phyloP scores from a whole-genome alignment of 2,329 filamentous ascomycete species.

The Epicoccum nigrum region DNA sequence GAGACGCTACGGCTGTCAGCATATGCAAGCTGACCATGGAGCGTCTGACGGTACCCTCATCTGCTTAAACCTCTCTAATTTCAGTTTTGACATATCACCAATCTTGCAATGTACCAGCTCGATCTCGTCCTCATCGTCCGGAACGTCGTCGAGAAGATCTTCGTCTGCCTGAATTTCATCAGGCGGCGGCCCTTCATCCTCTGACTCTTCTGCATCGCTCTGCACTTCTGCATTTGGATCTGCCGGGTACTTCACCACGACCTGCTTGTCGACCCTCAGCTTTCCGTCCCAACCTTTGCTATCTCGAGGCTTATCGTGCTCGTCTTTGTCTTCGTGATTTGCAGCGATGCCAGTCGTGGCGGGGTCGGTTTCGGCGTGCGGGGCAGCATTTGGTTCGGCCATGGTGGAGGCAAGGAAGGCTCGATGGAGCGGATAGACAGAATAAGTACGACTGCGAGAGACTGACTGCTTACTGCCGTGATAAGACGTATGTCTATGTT shows the following conservation, averaged over 20 bases:
- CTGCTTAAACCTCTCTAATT: conserved; percentile 81
- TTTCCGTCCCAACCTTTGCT: conserved; percentile 81
- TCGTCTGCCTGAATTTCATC: conserved; percentile 43
- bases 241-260: conserved; percentile 28
- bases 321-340: conserved; percentile 27
- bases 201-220: conserved; percentile 85
- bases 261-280: conserved; percentile 71
- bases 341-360: conserved; percentile 24
- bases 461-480: neutral
- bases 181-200: conserved; percentile 57
- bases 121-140: conserved; percentile 65
- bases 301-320: conserved; percentile 41
- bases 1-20: conserved; percentile 60
- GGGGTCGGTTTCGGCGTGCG: conserved; percentile 38
- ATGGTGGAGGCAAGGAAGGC: conserved; percentile 18
- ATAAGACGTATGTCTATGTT: neutral
- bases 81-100: conserved; percentile 75
- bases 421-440: neutral
- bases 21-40: neutral
- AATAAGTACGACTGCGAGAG: neutral
- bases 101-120: conserved; percentile 89
- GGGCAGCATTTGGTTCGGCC: conserved; percentile 34
- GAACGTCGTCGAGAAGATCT: conserved; percentile 66
- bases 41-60: conserved; percentile 57
- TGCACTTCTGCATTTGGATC: conserved; percentile 67